phyloP scores from a whole-genome alignment of 306 rosid species.

The Cicer yamashitae region DNA sequence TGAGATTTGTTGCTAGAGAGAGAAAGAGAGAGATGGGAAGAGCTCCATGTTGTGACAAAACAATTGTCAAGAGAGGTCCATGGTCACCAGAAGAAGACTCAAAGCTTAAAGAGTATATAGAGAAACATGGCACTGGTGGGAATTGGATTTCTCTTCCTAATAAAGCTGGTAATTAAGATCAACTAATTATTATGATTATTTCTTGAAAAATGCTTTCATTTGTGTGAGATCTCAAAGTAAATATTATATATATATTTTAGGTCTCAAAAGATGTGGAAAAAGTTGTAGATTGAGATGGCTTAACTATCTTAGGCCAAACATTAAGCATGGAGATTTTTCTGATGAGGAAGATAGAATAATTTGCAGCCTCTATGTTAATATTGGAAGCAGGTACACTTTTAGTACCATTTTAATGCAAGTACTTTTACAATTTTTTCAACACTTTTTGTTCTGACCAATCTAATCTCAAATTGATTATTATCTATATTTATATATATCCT shows the following conservation, averaged over 20 bases:
- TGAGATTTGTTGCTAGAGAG: neutral
- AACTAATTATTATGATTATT: neutral
- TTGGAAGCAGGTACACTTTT: slow-evolving; percentile 82
- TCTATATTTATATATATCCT: neutral
- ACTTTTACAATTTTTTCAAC: slow-evolving; percentile 36
- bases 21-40: slow-evolving; percentile 72
- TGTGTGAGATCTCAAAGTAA: slow-evolving; percentile 12
- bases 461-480: slow-evolving; percentile 10
- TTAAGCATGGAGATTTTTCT: slow-evolving; percentile 93
- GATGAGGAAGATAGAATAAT: slow-evolving; percentile 93
- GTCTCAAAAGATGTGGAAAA: slow-evolving; percentile 93
- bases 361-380: slow-evolving; percentile 83
- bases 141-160: slow-evolving; percentile 99
- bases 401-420: slow-evolving; percentile 28
- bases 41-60: slow-evolving; percentile 98
- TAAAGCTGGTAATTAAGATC: slow-evolving; percentile 69
- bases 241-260: slow-evolving; percentile 43
- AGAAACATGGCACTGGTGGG: slow-evolving; percentile 90
- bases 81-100: slow-evolving; percentile 98
- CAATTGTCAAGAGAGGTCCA: slow-evolving; percentile 97
- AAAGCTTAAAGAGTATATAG: slow-evolving; percentile 78
- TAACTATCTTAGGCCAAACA: slow-evolving; percentile 96
- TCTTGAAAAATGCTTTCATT: slow-evolving; percentile 4
- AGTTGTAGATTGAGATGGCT: slow-evolving; percentile 99
- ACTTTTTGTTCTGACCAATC: slow-evolving; percentile 31